These are phyloP conservation scores for Ceriops tagal DNA, from an alignment of 345 rosid species.

Conservation along the genomic window DNA sequence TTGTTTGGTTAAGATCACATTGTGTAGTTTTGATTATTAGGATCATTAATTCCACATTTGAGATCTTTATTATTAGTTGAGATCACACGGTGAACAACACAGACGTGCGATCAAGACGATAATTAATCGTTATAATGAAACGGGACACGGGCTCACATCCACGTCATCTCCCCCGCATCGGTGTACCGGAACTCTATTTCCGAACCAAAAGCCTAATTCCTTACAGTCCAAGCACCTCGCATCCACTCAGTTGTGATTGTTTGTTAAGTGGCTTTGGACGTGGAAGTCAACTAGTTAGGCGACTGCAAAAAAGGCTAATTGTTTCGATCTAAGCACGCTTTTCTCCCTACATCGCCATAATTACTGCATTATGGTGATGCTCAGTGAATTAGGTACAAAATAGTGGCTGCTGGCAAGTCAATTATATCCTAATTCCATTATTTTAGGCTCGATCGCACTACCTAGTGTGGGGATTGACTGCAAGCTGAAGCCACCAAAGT, in stretches of 20 bases:
- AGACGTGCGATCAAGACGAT: too few relatives aligned
- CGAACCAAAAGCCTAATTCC: background rate
- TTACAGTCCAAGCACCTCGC: background rate
- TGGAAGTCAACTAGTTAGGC: too few relatives aligned
- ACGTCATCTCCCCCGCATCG: too few relatives aligned
- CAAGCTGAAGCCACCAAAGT: too few relatives aligned
- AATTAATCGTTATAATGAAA: too few relatives aligned
- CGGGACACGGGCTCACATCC: too few relatives aligned
- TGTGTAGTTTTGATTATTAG: too few relatives aligned
- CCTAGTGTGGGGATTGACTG: background rate
- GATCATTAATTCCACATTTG: too few relatives aligned
- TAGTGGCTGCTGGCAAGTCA: background rate
- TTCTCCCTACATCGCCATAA: background rate
- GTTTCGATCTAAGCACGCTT: background rate
- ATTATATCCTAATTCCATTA: background rate
- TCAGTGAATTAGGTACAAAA: background rate
- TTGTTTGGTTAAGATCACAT: too few relatives aligned
- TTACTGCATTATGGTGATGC: conserved; percentile 2
- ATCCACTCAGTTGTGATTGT: background rate
- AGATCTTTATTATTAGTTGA: too few relatives aligned
- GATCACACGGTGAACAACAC: too few relatives aligned
- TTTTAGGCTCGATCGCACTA: background rate
- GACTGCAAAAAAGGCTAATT: background rate
- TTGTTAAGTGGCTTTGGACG: background rate
- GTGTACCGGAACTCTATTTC: too few relatives aligned